Conservation (phyloP, 2,329 filamentous ascomycete species). For the Fusarium marasasianum region DNA sequence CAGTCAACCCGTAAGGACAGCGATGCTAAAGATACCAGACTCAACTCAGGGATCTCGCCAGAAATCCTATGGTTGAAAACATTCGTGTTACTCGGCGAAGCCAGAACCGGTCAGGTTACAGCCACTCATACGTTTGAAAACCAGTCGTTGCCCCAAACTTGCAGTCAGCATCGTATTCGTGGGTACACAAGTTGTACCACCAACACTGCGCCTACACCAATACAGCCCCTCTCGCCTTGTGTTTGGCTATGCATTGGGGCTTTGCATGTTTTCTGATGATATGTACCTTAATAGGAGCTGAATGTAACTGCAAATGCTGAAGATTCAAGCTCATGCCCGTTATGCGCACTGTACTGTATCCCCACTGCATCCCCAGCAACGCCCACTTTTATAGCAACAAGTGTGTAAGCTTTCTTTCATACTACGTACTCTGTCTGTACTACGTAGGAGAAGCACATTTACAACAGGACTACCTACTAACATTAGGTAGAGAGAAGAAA, state of each 20-base stretch:
- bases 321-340: not conserved
- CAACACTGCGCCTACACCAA: conserved; percentile 21
- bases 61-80: not conserved
- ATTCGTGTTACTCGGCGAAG: not conserved
- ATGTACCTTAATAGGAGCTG: not conserved
- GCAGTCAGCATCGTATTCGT: conserved; percentile 37
- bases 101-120: conserved; percentile 15
- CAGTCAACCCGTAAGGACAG: not conserved
- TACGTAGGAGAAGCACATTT: not conserved
- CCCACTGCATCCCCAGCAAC: conserved; percentile 27
- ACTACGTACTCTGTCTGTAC: not conserved
- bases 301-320: not conserved
- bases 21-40: not conserved
- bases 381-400: not conserved
- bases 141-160: conserved; percentile 16
- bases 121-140: conserved; percentile 13
- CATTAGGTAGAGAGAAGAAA: not conserved
- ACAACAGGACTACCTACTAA: not conserved
- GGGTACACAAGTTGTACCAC: conserved; percentile 27
- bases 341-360: conserved; percentile 19
- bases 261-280: conserved; percentile 14
- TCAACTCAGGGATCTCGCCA: not conserved
- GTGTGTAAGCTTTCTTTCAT: not conserved
- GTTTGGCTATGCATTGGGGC: conserved; percentile 14
- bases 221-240: not conserved